Base-by-base conservation (phyloP, 768 basidiomycete genomes). In the Tulasnella sp. region DNA sequence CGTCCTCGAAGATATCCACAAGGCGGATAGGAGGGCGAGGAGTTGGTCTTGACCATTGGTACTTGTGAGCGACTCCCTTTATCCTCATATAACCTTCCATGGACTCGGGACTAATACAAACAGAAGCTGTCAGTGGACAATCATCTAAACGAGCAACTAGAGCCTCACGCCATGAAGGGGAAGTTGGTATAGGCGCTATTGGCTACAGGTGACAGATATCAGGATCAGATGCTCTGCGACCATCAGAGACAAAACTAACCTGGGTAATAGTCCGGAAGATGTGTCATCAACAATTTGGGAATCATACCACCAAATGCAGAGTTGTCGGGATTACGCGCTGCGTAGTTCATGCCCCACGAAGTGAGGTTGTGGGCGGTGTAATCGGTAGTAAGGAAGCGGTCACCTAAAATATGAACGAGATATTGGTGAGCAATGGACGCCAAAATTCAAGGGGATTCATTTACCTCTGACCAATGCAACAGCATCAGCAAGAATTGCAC, bases 91-190 rank as follows among this genome's bases (percentile, higher is more conserved):
- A 60, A 3, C 64, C 56, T 54, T 71, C 61, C 70, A 79, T 72
- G 51, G 55, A 64, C 12, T 59, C 59, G 31, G 86, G 84, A 2
- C n/a, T n/a, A n/a, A n/a, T n/a, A n/a, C n/a, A n/a, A n/a, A n/a
- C n/a, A n/a, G n/a, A n/a, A n/a, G n/a, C n/a, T n/a, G n/a, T n/a
- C n/a, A n/a, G n/a, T n/a, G n/a, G n/a, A n/a, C n/a, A n/a, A n/a
- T n/a, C n/a, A n/a, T n/a, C n/a, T n/a, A n/a, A n/a, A n/a, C n/a
- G n/a, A n/a, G n/a, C n/a, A n/a, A n/a, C n/a, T n/a, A n/a, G n/a
- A n/a, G n/a, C n/a, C n/a, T n/a, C n/a, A n/a, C n/a, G 73, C 74
- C 60, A 82, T 60, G 71, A 91, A 81, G 10, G 88, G 86, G 72
- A 90, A 90, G 59, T 81, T 19, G 12, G 47, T 48, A 37, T 25